phyloP scores from a whole-genome alignment of 2,329 filamentous ascomycete genomes.

The Beauveria australis region DNA sequence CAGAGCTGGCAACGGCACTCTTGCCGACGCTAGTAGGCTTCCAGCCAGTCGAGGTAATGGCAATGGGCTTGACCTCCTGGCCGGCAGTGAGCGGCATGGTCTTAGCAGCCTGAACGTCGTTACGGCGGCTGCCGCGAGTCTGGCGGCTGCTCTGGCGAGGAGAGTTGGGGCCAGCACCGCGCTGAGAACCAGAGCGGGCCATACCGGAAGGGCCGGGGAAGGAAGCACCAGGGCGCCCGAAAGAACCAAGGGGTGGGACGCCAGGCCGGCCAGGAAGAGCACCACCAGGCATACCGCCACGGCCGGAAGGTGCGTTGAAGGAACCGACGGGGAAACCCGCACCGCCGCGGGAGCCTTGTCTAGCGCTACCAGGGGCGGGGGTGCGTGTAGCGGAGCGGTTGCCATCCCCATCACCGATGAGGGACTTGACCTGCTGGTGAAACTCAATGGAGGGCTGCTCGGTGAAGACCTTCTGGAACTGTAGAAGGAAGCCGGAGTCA shows the following conservation, averaged over 20 bases:
- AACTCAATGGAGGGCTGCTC: conserved; percentile 95
- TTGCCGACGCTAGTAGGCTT: conserved; percentile 67
- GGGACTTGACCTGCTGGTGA: conserved; percentile 80
- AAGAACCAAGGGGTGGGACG: conserved; percentile 34
- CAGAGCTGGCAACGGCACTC: conserved; percentile 28
- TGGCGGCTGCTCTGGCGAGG: conserved; percentile 59
- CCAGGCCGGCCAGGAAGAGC: conserved; percentile 48
- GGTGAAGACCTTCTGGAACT: conserved; percentile 93
- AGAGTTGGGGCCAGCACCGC: conserved; percentile 57
- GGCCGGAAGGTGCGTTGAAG: conserved; percentile 46
- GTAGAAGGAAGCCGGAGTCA: conserved; percentile 87
- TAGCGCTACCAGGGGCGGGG: conserved; percentile 46
- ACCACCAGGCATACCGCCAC: conserved; percentile 62
- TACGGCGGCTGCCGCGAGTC: conserved; percentile 57
- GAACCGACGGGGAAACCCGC: conserved; percentile 58
- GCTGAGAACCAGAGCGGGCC: conserved; percentile 56
- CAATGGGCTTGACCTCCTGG: conserved; percentile 72
- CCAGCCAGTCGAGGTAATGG: conserved; percentile 70
- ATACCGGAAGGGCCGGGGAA: conserved; percentile 57
- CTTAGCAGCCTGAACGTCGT: conserved; percentile 67
- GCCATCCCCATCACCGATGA: conserved; percentile 68
- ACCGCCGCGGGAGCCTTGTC: conserved; percentile 44
- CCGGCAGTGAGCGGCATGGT: conserved; percentile 86
- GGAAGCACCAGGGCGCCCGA: conserved; percentile 41
- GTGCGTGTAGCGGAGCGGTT: conserved; percentile 50